Conservation (phyloP, 2,329 filamentous ascomycete species). For the Rhinocladiella similis region DNA sequence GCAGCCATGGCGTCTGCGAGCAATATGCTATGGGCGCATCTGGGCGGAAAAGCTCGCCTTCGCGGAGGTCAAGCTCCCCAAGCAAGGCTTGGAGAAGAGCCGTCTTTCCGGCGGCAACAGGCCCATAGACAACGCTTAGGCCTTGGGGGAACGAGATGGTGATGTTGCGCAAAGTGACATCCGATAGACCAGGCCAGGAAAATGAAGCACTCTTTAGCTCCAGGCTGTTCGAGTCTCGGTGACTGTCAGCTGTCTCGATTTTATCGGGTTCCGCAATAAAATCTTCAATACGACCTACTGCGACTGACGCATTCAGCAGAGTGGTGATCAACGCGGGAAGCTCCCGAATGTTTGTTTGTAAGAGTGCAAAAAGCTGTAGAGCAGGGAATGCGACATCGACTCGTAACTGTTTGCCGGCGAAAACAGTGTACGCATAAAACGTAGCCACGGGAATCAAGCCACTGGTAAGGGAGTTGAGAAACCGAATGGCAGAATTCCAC, state of each 20-base stretch:
- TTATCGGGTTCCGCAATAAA: slow-evolving; percentile 88
- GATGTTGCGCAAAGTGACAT: slow-evolving; percentile 56
- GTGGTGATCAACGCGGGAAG: slow-evolving; percentile 74
- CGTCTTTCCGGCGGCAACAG: slow-evolving; percentile 65
- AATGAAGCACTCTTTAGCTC: slow-evolving; percentile 68
- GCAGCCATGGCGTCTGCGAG: slow-evolving; percentile 66
- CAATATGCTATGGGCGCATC: slow-evolving; percentile 61
- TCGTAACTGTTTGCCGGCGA: slow-evolving; percentile 66
- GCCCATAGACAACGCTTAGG: slow-evolving; percentile 62
- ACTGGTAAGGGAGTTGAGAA: slow-evolving; percentile 70
- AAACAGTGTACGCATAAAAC: slow-evolving; percentile 76
- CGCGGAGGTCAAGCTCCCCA: slow-evolving; percentile 57
- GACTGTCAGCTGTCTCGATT: slow-evolving; percentile 51
- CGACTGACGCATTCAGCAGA: slow-evolving; percentile 78
- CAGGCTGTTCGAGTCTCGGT: slow-evolving; percentile 32
- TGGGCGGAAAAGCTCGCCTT: slow-evolving; percentile 53
- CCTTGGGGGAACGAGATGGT: slow-evolving; percentile 57
- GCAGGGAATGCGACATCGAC: slow-evolving; percentile 87
- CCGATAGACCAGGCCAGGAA: slow-evolving; percentile 71
- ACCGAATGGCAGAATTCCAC: slow-evolving; percentile 63
- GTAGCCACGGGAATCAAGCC: slow-evolving; percentile 77
- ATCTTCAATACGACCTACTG: slow-evolving; percentile 75
- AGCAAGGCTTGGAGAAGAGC: slow-evolving; percentile 60
- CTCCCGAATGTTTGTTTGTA: slow-evolving; percentile 72
- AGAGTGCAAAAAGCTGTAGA: slow-evolving; percentile 73